These are phyloP conservation scores for Chondrus crispus DNA, from an alignment of 23 red algal species.

Conservation along the genomic window DNA sequence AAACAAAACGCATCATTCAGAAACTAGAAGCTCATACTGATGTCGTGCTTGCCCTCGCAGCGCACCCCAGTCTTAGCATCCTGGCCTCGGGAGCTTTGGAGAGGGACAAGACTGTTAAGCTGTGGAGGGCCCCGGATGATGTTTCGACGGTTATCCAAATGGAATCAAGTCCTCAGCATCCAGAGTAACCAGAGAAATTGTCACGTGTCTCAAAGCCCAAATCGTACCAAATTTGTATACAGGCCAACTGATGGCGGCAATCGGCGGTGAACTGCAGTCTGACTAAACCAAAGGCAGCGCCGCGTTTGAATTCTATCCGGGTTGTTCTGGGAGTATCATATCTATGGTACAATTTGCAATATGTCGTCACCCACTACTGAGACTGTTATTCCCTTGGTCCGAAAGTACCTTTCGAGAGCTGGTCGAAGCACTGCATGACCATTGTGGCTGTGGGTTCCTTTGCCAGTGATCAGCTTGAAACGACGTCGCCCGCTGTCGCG, in stretches of 20 bases:
- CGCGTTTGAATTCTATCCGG: too few relatives aligned
- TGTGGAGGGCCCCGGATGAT: slow-evolving; percentile 63
- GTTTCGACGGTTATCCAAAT: too few relatives aligned
- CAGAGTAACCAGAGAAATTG: too few relatives aligned
- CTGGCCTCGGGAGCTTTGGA: slow-evolving; percentile 90
- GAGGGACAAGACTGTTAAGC: slow-evolving; percentile 84
- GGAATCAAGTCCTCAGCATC: too few relatives aligned
- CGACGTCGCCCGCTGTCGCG: not conserved
- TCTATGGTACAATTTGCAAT: not conserved
- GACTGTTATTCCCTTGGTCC: slow-evolving; percentile 19
- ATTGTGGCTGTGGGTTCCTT: slow-evolving; percentile 45
- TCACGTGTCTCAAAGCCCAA: too few relatives aligned
- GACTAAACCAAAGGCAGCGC: too few relatives aligned
- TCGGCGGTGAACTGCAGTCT: too few relatives aligned
- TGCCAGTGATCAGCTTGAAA: slow-evolving; percentile 48
- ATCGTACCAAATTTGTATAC: too few relatives aligned
- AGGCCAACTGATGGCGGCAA: too few relatives aligned
- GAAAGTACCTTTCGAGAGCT: slow-evolving; percentile 51
- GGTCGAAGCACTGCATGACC: slow-evolving; percentile 46
- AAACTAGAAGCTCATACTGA: slow-evolving; percentile 77
- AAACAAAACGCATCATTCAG: slow-evolving; percentile 82
- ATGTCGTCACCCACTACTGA: not conserved
- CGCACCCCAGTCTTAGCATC: slow-evolving; percentile 69
- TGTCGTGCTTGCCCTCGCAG: slow-evolving; percentile 83
- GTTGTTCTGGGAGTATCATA: too few relatives aligned